These are phyloP conservation scores for Aspergillus hancockii DNA, from an alignment of 495 filamentous ascomycete genomes.

Conservation along the genomic window DNA sequence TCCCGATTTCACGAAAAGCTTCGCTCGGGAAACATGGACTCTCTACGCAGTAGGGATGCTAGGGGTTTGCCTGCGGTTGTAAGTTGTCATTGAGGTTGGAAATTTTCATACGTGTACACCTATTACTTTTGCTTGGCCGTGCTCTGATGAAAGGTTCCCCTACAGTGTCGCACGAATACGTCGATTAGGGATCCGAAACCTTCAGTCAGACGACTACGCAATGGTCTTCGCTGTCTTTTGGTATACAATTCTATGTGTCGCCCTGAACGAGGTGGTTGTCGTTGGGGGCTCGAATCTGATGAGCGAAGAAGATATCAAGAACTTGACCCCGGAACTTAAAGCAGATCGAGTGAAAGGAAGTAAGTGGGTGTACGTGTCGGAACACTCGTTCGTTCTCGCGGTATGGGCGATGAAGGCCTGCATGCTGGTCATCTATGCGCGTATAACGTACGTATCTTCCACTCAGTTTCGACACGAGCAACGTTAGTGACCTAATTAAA, in stretches of 20 bases:
- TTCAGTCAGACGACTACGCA: slow-evolving; percentile 55
- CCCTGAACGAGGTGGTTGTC: slow-evolving; percentile 50
- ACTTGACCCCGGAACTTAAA: slow-evolving; percentile 40
- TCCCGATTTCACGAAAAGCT: slow-evolving; percentile 33
- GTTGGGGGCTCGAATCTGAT: slow-evolving; percentile 59
- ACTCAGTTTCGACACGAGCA: background rate
- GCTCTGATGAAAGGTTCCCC: background rate
- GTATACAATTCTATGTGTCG: slow-evolving; percentile 56
- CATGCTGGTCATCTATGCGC: slow-evolving; percentile 57
- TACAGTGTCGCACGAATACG: slow-evolving; percentile 49
- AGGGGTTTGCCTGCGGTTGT: slow-evolving; percentile 46
- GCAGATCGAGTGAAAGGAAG: slow-evolving; percentile 48
- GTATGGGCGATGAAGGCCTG: slow-evolving; percentile 55
- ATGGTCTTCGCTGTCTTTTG: slow-evolving; percentile 50
- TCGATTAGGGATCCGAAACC: slow-evolving; percentile 43
- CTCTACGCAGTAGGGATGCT: slow-evolving; percentile 48
- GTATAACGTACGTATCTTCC: slow-evolving; percentile 46
- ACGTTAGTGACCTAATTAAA: slow-evolving; percentile 12
- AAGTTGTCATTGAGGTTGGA: slow-evolving; percentile 19
- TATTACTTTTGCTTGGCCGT: background rate
- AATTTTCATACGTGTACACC: background rate
- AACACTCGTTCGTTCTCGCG: slow-evolving; percentile 51
- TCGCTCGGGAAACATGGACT: slow-evolving; percentile 48
- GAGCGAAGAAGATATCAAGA: slow-evolving; percentile 37
- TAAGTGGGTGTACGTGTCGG: slow-evolving; percentile 59